phyloP scores from a whole-genome alignment of 2,329 filamentous ascomycete species.

The Colletotrichum tabaci region DNA sequence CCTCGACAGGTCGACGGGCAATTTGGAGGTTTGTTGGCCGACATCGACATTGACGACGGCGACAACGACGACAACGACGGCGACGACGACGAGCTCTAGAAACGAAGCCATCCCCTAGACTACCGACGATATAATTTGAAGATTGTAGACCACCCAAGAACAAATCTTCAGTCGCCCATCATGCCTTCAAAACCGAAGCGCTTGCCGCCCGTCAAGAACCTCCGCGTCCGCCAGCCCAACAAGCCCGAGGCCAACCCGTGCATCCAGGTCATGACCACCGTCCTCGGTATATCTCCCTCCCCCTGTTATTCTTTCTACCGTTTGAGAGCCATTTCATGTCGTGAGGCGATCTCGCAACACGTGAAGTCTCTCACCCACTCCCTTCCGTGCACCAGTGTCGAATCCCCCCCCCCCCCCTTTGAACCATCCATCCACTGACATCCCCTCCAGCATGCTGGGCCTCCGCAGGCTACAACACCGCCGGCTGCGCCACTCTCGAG shows the following conservation, averaged over 20 bases:
- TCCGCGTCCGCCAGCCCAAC: constrained; percentile 70
- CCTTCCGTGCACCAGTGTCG: no score
- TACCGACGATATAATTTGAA: no score
- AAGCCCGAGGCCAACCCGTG: constrained; percentile 66
- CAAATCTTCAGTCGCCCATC: constrained; percentile 35
- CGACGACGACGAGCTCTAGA: not conserved
- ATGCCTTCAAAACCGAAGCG: constrained; percentile 70
- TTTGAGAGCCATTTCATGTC: not conserved
- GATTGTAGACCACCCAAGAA: no score
- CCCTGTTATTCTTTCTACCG: constrained; percentile 43
- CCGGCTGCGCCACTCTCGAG: constrained; percentile 73
- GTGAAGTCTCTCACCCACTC: not conserved
- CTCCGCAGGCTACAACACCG: constrained; percentile 78
- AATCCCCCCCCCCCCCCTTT: not conserved
- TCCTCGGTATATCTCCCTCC: constrained; percentile 64
- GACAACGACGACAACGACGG: constrained; percentile 1
- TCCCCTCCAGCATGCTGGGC: constrained; percentile 82
- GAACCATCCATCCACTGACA: constrained; percentile 20
- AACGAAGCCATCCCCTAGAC: not conserved
- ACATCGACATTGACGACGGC: not conserved
- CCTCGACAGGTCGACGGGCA: not conserved
- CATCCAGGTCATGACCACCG: constrained; percentile 69
- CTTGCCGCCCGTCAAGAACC: constrained; percentile 69
- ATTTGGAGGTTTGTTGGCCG: not conserved
- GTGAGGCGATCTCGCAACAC: not conserved